Evolutionary conservation across 208 protist species (phyloP), one percentile per base, ranked within the genome.

Genomic region (Trypanosoma caninum): DNA sequence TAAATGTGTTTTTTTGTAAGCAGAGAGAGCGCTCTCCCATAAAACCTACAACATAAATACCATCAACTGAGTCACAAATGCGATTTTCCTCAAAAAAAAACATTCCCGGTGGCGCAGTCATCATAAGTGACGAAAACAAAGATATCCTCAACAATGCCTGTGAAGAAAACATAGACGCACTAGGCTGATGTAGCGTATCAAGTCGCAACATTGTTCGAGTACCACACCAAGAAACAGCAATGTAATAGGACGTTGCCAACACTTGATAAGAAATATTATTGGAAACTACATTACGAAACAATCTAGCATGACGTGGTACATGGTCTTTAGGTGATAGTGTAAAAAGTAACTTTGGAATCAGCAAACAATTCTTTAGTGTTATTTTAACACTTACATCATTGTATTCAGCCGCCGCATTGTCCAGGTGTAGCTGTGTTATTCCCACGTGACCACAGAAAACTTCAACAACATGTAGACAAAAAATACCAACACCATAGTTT

Each of bases 1-100:
- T 1, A 68, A 94, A 90, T 0, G 11, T 31, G 69, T 94, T 94
- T 18, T 69, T 52, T 38, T 70, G 56, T 8, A 94, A 72, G 0
- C 80, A 74, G 9, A 53, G 68, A 18, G 73, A 78, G 35, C 63
- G 54, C 31, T 65, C 50, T 11, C 82, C 76, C 13, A 92, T 50
- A 56, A 78, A 64, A 51, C 88, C 88, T 27, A 74, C 51, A 13
- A 89, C 48, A 28, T 66, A 74, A 34, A 94, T 63, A 2, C 84
- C 88, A 18, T 33, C 59, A 41, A 52, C 11, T 27, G 51, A 54
- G 41, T 89, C 78, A 31, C 59, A 66, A 41, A 94, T 64, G 10
- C 63, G 57, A 62, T 94, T 94, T 8, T 76, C 58, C 28, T 94
- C 80, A 69, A 78, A 82, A 16, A 90, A 57, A 42, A 87, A 77